A percentile compares a stretch with the other conserved stretches of the same genome.
Conservation (phyloP, 139 green algal species). For the Edaphochlamys debaryana region DNA sequence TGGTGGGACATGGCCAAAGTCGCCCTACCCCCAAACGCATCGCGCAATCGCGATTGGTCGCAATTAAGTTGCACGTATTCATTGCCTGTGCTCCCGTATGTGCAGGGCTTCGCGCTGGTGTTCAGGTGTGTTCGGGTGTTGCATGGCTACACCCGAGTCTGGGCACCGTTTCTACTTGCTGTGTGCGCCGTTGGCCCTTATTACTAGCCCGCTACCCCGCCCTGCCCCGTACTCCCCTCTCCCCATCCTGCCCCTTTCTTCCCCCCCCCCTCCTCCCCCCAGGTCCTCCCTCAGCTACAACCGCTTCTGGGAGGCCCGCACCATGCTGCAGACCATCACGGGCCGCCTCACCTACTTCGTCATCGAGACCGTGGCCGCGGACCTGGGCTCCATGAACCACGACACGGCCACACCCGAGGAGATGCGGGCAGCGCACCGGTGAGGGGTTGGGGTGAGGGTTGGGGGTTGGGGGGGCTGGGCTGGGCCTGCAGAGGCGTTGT, state of each 20-base stretch:
- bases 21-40: too few relatives aligned
- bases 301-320: constrained; percentile 35
- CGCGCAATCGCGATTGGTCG: too few relatives aligned
- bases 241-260: not conserved
- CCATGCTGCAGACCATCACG: constrained; percentile 20
- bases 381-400: constrained; percentile 23
- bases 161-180: not conserved
- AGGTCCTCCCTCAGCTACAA: constrained; percentile 19
- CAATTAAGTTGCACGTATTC: too few relatives aligned
- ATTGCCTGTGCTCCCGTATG: too few relatives aligned
- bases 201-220: too few relatives aligned
- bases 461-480: too few relatives aligned
- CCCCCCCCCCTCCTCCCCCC: not conserved
- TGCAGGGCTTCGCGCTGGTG: constrained; percentile 33
- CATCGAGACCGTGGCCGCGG: constrained; percentile 23
- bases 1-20: too few relatives aligned
- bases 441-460: not conserved
- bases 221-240: too few relatives aligned
- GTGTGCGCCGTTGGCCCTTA: too few relatives aligned
- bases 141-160: too few relatives aligned
- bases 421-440: not conserved
- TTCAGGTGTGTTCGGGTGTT: not conserved
- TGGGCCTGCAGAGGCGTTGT: too few relatives aligned
- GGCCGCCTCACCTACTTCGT: constrained; percentile 19
- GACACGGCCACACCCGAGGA: not conserved